A percentile compares a stretch with the other conserved stretches of the same genome.
phyloP scores from a whole-genome alignment of 1,284 basidiomycete genomes.

The Ustilago shanxiensis region DNA sequence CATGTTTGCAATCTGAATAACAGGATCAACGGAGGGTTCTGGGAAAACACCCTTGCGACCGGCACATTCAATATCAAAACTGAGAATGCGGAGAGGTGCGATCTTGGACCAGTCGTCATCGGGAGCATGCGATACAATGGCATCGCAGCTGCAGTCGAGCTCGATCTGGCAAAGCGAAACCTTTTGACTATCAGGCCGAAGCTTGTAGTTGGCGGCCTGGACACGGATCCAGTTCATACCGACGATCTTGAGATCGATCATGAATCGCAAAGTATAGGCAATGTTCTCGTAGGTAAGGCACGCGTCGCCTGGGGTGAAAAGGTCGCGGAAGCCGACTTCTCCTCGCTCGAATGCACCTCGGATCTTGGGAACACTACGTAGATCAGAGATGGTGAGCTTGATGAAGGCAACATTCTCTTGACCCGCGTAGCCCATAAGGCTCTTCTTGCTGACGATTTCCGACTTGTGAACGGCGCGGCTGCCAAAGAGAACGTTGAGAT shows the following conservation, averaged over 20 bases:
- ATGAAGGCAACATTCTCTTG: constrained; percentile 66
- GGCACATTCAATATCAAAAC: constrained; percentile 70
- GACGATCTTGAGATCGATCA: constrained; percentile 69
- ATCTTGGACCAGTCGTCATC: constrained; percentile 68
- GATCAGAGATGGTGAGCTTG: constrained; percentile 63
- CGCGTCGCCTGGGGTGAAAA: constrained; percentile 63
- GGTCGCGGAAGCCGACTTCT: constrained; percentile 65
- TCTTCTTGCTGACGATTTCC: constrained; percentile 61
- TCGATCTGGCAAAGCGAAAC: constrained; percentile 68
- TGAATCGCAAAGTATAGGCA: constrained; percentile 68
- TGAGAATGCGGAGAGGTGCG: constrained; percentile 67
- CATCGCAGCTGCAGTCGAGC: constrained; percentile 63
- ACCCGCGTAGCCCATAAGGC: constrained; percentile 66
- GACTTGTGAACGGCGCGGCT: constrained; percentile 50
- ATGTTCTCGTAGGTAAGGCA: constrained; percentile 68
- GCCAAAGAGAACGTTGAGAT: constrained; percentile 65
- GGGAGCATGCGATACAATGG: constrained; percentile 62
- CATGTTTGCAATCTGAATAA: constrained; percentile 70
- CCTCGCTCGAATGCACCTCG: constrained; percentile 67
- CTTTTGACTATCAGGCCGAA: constrained; percentile 53
- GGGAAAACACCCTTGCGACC: constrained; percentile 70
- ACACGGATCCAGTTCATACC: constrained; percentile 70
- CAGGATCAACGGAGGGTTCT: constrained; percentile 64
- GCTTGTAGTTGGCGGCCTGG: constrained; percentile 60
- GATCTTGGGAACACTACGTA: constrained; percentile 61